Conservation (phyloP, 306 rosid genomes). For the Prunus armeniaca region DNA sequence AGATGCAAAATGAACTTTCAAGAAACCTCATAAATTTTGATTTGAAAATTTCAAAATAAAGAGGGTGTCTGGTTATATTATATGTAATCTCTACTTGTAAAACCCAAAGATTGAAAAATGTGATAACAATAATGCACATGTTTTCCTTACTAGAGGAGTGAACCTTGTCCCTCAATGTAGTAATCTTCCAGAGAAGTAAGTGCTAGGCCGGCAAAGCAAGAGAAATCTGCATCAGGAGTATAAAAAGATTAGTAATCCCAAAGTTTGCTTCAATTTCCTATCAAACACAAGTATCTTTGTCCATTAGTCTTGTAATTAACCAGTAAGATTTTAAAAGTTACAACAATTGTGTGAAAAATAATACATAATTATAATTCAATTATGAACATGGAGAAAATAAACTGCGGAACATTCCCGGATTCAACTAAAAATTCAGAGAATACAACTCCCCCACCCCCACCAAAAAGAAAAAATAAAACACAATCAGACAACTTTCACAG, state of each 20-base stretch:
- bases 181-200: conserved; percentile 89
- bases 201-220: conserved; percentile 95
- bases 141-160: conserved; percentile 81
- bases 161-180: conserved; percentile 95
- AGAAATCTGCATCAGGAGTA: conserved; percentile 98
- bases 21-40: not conserved
- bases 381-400: not conserved
- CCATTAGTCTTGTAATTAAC: conserved; percentile 21
- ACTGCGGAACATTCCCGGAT: not conserved
- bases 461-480: no score
- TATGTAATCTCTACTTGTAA: not conserved
- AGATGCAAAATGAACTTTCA: not conserved
- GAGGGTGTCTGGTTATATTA: not conserved
- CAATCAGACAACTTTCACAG: not conserved
- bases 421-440: no score
- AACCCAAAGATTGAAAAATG: not conserved
- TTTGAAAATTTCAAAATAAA: not conserved
- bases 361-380: not conserved
- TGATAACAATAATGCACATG: not conserved
- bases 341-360: conserved; percentile 12
- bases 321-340: not conserved
- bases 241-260: conserved; percentile 89
- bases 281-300: conserved; percentile 18
- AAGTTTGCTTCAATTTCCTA: conserved; percentile 71
- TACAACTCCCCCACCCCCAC: no score